Conservation (phyloP, 768 basidiomycete genomes). For the Rhodocollybia butyracea region DNA sequence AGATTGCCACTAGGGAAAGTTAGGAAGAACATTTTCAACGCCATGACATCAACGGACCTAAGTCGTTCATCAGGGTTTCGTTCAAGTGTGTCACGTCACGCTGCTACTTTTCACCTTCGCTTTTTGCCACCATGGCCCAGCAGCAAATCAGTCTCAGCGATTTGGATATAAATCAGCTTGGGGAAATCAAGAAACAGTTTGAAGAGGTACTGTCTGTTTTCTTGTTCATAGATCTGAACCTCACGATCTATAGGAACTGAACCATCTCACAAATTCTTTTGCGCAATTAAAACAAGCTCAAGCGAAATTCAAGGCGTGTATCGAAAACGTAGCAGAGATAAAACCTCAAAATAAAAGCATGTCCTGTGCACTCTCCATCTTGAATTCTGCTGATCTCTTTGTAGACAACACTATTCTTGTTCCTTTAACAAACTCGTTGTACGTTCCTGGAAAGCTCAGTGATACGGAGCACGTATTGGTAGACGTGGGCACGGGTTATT, state of each 20-base stretch:
- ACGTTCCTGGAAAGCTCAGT: conserved; percentile 86
- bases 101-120: background rate
- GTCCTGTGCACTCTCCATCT: conserved; percentile 9
- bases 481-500: conserved; percentile 96
- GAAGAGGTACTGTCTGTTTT: conserved; percentile 62
- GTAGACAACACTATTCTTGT: conserved; percentile 87
- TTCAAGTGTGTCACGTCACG: conserved; percentile 2
- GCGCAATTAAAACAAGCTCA: conserved; percentile 92
- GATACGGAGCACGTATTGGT: conserved; percentile 87
- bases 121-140: conserved; percentile 29
- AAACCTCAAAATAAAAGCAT: conserved; percentile 65
- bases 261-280: conserved; percentile 88
- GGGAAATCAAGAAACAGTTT: conserved; percentile 86
- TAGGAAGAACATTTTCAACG: background rate
- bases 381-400: background rate
- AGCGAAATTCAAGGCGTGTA: conserved; percentile 85
- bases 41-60: conserved; percentile 1
- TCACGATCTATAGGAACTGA: too few relatives aligned
- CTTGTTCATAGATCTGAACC: background rate
- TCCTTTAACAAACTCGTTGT: conserved; percentile 91
- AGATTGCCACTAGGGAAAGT: conserved; percentile 62
- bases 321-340: conserved; percentile 75
- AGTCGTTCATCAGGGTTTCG: conserved; percentile 2
- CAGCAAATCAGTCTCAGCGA: conserved; percentile 81
- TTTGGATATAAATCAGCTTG: conserved; percentile 81